These are phyloP conservation scores for Spergularia bocconei DNA, from an alignment of 148 eudicot species.

Conservation along the genomic window DNA sequence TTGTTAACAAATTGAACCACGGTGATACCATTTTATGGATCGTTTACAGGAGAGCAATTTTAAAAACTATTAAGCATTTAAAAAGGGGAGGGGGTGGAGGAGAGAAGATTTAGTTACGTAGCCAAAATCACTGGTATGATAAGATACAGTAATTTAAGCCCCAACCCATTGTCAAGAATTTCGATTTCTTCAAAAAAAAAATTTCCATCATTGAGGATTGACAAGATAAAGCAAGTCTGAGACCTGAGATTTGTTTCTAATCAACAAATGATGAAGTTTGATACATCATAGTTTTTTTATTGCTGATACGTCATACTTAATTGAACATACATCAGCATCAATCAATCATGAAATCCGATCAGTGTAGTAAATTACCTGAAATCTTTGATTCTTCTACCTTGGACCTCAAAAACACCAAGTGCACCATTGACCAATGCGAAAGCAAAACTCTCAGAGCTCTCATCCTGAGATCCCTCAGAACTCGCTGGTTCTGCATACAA, in stretches of 20 bases:
- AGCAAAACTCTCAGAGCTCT: slow-evolving; percentile 84
- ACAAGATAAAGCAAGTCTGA: neutral
- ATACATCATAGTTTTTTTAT: neutral
- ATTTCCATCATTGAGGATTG: neutral
- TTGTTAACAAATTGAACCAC: too few species aligned
- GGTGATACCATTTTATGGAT: too few species aligned
- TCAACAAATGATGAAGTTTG: neutral
- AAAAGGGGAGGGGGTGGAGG: too few species aligned
- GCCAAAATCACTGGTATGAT: neutral
- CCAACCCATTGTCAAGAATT: neutral
- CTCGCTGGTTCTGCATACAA: slow-evolving; percentile 50
- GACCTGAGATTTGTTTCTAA: neutral
- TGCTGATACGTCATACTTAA: neutral
- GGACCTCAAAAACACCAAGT: slow-evolving; percentile 98
- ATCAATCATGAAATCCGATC: neutral
- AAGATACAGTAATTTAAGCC: neutral
- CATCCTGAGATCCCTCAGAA: slow-evolving; percentile 87
- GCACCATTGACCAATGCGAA: slow-evolving; percentile 98
- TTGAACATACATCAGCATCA: neutral
- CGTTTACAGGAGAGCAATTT: too few species aligned
- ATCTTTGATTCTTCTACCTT: slow-evolving; percentile 92
- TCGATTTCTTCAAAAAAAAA: too few species aligned
- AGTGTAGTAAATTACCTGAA: slow-evolving; percentile 54
- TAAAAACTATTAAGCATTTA: too few species aligned
- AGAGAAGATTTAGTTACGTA: too few species aligned